These are phyloP conservation scores for Pterocarpus macrocarpus DNA, from an alignment of 306 rosid genomes.

Conservation along the genomic window DNA sequence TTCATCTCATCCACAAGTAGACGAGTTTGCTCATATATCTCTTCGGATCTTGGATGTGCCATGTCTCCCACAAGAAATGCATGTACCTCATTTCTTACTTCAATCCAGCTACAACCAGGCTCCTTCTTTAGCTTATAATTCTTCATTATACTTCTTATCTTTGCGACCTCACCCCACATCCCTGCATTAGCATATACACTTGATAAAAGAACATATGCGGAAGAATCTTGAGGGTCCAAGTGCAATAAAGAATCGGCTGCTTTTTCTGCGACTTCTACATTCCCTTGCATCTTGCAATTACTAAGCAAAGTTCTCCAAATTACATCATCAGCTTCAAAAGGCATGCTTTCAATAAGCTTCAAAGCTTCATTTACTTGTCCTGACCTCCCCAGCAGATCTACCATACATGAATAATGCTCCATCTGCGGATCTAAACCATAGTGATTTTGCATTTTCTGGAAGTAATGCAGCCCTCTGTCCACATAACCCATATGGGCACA, in stretches of 20 bases:
- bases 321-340: constrained; percentile 80
- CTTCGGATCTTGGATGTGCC: constrained; percentile 83
- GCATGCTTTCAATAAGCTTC: constrained; percentile 80
- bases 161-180: constrained; percentile 81
- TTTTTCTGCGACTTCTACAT: constrained; percentile 81
- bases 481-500: constrained; percentile 84
- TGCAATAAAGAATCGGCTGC: constrained; percentile 64
- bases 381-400: constrained; percentile 84
- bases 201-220: constrained; percentile 79
- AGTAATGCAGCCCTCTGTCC: constrained; percentile 67
- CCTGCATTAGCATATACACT: constrained; percentile 74
- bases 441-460: constrained; percentile 62
- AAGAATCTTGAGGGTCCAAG: constrained; percentile 83
- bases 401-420: constrained; percentile 93
- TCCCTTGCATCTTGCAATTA: constrained; percentile 77
- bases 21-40: constrained; percentile 68
- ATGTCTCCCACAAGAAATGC: constrained; percentile 82
- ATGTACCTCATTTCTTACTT: constrained; percentile 79
- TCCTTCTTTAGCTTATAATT: constrained; percentile 70
- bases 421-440: constrained; percentile 76
- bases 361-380: constrained; percentile 74
- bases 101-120: constrained; percentile 98
- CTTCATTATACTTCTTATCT: constrained; percentile 78
- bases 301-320: constrained; percentile 88
- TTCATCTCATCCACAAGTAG: constrained; percentile 75